These are phyloP conservation scores for Fusarium sp. DNA, from an alignment of 2,329 filamentous ascomycete genomes.

Conservation along the genomic window DNA sequence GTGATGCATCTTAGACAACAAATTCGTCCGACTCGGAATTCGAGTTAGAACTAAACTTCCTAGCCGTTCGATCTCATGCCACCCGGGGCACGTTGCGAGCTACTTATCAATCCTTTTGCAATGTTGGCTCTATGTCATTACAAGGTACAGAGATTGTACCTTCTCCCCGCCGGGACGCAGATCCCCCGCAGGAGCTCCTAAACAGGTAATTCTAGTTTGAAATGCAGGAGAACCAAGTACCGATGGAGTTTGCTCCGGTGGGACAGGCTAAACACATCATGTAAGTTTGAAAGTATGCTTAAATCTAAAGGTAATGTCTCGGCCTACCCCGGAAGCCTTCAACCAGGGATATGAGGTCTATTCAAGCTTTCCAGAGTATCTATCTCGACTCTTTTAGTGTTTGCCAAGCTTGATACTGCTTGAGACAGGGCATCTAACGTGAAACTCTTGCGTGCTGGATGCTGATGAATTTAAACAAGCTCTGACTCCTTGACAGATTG, in stretches of 20 bases:
- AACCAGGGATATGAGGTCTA: rapidly evolving
- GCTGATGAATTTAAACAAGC: rapidly evolving
- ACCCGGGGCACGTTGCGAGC: rapidly evolving
- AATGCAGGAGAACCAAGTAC: neutral
- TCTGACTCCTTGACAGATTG: too few species aligned
- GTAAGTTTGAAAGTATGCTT: too few species aligned
- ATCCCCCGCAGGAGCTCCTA: neutral
- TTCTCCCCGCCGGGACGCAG: neutral
- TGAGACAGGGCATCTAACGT: rapidly evolving
- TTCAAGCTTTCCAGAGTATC: rapidly evolving
- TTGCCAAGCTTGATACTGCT: rapidly evolving
- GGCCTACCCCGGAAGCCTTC: rapidly evolving
- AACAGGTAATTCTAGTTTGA: neutral
- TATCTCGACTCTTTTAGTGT: rapidly evolving
- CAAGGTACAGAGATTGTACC: neutral
- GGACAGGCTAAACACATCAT: neutral
- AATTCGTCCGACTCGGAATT: rapidly evolving
- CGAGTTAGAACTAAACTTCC: rapidly evolving
- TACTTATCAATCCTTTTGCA: neutral
- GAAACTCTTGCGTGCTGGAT: rapidly evolving
- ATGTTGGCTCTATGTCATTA: rapidly evolving
- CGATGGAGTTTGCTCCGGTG: neutral
- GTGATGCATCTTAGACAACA: neutral
- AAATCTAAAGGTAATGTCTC: rapidly evolving
- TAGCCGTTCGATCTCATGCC: rapidly evolving